These are phyloP conservation scores for Prunus padus DNA, from an alignment of 306 rosid genomes.

Conservation along the genomic window DNA sequence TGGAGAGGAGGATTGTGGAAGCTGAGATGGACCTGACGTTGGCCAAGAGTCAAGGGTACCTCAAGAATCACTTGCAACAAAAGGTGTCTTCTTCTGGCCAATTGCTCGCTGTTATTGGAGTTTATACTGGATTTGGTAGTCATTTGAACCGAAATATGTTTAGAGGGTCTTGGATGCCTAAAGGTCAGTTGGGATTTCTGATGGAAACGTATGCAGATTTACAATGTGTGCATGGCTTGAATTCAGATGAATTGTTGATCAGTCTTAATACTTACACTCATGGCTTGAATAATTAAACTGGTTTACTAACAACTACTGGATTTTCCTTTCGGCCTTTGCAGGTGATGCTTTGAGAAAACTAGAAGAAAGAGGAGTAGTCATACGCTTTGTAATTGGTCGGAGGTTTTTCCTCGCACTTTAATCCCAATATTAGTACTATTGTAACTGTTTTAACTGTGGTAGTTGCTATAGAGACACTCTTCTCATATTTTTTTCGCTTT, in stretches of 20 bases:
- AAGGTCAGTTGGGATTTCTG: slow-evolving; percentile 55
- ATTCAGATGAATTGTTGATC: slow-evolving; percentile 5
- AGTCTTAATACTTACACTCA: not conserved
- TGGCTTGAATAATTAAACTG: not conserved
- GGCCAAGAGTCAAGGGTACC: slow-evolving; percentile 97
- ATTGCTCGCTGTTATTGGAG: slow-evolving; percentile 92
- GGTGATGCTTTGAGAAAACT: slow-evolving; percentile 92
- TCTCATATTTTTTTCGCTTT: slow-evolving; percentile 22
- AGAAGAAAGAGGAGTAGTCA: slow-evolving; percentile 90
- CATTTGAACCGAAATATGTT: slow-evolving; percentile 66
- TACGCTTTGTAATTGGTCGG: slow-evolving; percentile 94
- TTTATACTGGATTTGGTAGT: slow-evolving; percentile 95
- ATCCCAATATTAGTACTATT: slow-evolving; percentile 6
- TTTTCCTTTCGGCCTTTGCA: slow-evolving; percentile 32
- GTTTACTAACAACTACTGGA: not conserved
- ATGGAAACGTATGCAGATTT: not conserved
- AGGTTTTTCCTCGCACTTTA: slow-evolving; percentile 66
- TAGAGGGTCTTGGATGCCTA: slow-evolving; percentile 99
- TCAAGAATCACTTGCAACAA: slow-evolving; percentile 51
- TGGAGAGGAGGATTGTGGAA: slow-evolving; percentile 94
- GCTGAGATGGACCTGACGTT: slow-evolving; percentile 91
- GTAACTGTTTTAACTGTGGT: not conserved
- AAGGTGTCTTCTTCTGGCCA: slow-evolving; percentile 57
- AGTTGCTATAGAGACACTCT: slow-evolving; percentile 1
- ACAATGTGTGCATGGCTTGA: not conserved